Percentiles rank a stretch among this genome's conserved stretches.
phyloP scores from a whole-genome alignment of 1,139 yeast genomes.

The Kazachstania sp. region DNA sequence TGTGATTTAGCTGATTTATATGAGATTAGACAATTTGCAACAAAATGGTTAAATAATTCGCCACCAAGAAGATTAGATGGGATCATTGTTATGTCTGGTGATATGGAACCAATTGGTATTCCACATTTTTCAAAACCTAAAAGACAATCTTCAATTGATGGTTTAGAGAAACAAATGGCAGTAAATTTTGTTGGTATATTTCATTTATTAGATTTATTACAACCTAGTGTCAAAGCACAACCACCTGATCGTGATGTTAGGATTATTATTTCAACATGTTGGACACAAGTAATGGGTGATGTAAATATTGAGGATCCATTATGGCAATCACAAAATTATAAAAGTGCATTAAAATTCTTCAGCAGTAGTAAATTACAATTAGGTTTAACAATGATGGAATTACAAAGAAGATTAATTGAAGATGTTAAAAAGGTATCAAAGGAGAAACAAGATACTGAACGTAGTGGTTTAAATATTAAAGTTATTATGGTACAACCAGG shows the following conservation, averaged over 20 bases:
- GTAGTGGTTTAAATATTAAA: conserved; percentile 65
- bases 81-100: conserved; percentile 80
- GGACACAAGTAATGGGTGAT: conserved; percentile 64
- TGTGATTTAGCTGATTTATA: conserved; percentile 72
- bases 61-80: conserved; percentile 91
- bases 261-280: conserved; percentile 65
- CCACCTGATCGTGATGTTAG: conserved; percentile 94
- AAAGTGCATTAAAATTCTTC: conserved; percentile 63
- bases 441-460: conserved; percentile 37
- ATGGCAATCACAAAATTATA: conserved; percentile 52
- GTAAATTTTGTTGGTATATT: conserved; percentile 73
- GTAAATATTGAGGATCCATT: conserved; percentile 60
- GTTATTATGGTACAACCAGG: conserved; percentile 88
- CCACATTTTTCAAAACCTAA: conserved; percentile 17
- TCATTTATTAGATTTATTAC: conserved; percentile 67
- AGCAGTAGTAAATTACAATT: conserved; percentile 77
- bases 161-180: conserved; percentile 77
- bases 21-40: conserved; percentile 83
- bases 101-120: conserved; percentile 52
- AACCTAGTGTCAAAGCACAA: conserved; percentile 77
- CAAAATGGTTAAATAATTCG: conserved; percentile 83
- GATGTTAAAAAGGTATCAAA: conserved; percentile 31
- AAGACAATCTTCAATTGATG: conserved; percentile 65
- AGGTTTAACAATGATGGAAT: conserved; percentile 64
- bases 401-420: conserved; percentile 51